Evolutionary conservation across 805 yeast species (phyloP), one percentile per base, ranked within the genome.

Genomic region (Wickerhamiella kazuoi): DNA sequence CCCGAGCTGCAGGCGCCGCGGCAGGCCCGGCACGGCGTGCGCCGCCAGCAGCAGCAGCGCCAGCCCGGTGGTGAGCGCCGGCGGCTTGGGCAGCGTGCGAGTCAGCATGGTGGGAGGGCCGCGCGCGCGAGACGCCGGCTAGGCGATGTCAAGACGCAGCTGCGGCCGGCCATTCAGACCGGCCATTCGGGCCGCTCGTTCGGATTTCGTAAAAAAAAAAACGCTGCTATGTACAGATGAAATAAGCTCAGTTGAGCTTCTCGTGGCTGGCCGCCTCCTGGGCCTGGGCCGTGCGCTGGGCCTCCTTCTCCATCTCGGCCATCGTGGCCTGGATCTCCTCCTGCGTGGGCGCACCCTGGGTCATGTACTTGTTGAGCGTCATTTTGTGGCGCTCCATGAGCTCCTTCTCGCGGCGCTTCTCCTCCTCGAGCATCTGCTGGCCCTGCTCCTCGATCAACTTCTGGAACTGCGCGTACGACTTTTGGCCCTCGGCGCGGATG

Each of bases 401-500:
- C 54, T 80, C 87, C 60, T 80, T 79, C 47, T 61, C 62, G 21
- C 60, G 50, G 48, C 55, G 55, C 55, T 64, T 61, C 49, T 63
- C 68, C 48, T 65, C 65, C 52, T 76, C 77, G 43, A 65, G 46
- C 53, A 64, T 50, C 55, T 62, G 60, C 44, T 62, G 62, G 34
- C 67, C 83, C 60, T 87, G 93, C 64, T 86, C 94, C 52, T 78
- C 82, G 50, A 84, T 68, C 52, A 81, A 66, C 60, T 79, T 74
- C 62, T 76, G 75, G 74, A 83, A 79, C 50, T 75, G 74, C 51
- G 77, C 75, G 59, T 83, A 87, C 58, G 81, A 83, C 63, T 74
- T 72, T 61, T 83, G 94, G 50, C 94, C 95, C 56, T 81, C 87
- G 56, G 83, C 93, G 57, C 96, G 79, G 48, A 86, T 75, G 41